These are phyloP conservation scores for Austroboletus niveus DNA, from an alignment of 1,284 basidiomycete genomes.

Conservation along the genomic window DNA sequence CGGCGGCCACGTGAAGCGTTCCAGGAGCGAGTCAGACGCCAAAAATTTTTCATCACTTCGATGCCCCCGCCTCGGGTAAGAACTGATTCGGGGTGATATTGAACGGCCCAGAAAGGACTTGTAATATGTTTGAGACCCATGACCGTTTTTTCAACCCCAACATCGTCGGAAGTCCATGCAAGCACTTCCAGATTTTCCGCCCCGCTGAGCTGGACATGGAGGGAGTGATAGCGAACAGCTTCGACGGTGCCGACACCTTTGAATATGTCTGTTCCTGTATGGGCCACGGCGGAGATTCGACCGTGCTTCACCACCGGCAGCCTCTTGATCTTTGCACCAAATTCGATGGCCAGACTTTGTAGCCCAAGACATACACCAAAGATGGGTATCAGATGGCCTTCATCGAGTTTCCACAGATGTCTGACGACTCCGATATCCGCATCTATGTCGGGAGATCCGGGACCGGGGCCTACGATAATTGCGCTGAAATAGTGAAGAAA, in stretches of 20 bases:
- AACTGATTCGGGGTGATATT: conserved; percentile 92
- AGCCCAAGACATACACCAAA: conserved; percentile 92
- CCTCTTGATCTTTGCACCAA: conserved; percentile 60
- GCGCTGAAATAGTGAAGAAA: conserved; percentile 62
- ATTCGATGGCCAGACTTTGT: conserved; percentile 83
- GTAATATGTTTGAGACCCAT: conserved; percentile 68
- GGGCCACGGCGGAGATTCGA: conserved; percentile 68
- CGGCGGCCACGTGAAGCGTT: conserved; percentile 37
- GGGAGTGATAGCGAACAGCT: conserved; percentile 86
- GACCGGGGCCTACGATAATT: conserved; percentile 75
- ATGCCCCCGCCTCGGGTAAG: conserved; percentile 62
- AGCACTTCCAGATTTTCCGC: conserved; percentile 54
- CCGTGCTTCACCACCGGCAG: conserved; percentile 75
- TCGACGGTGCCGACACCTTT: conserved; percentile 55
- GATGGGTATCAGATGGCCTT: conserved; percentile 59
- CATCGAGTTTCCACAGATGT: conserved; percentile 61
- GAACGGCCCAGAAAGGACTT: conserved; percentile 88
- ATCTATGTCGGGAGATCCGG: conserved; percentile 68
- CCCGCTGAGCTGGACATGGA: conserved; percentile 52
- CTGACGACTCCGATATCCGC: conserved; percentile 66
- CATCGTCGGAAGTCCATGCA: conserved; percentile 66
- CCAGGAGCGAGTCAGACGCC: conserved; percentile 62
- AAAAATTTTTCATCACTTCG: conserved; percentile 70
- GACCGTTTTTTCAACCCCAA: conserved; percentile 62
- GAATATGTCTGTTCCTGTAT: conserved; percentile 61